Conservation (phyloP, 371 early-diverging fungal species). For the Phascolomyces articulosus region DNA sequence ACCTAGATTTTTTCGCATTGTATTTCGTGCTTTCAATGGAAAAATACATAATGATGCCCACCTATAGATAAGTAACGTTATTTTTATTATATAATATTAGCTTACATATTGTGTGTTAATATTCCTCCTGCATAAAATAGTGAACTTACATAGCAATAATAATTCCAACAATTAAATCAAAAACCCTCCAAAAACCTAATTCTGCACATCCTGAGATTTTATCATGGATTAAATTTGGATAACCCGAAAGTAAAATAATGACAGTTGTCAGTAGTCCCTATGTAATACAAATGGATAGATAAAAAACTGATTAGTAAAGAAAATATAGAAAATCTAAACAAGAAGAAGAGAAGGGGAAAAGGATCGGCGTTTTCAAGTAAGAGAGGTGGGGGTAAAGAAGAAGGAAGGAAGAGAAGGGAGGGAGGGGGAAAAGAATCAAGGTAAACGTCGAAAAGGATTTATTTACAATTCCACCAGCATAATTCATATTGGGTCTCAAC, state of each 20-base stretch:
- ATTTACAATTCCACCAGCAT: constrained; percentile 44
- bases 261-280: constrained; percentile 38
- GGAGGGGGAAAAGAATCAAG: too few relatives aligned
- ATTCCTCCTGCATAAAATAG: not conserved
- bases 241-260: constrained; percentile 38
- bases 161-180: constrained; percentile 38
- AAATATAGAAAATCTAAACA: not conserved
- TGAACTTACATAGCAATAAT: constrained; percentile 36
- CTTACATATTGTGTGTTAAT: not conserved
- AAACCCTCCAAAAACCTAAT: constrained; percentile 36
- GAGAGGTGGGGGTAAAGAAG: not conserved
- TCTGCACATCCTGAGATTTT: constrained; percentile 24
- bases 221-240: constrained; percentile 31
- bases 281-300: not conserved
- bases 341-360: not conserved
- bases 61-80: not conserved
- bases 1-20: constrained; percentile 40
- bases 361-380: too few relatives aligned
- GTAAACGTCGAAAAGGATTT: too few relatives aligned
- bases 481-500: constrained; percentile 30
- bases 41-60: constrained; percentile 33
- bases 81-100: not conserved
- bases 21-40: constrained; percentile 32
- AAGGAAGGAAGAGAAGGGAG: not conserved
- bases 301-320: too few relatives aligned